Conservation (phyloP, 768 basidiomycete species). For the Solioccasus polychromus region DNA sequence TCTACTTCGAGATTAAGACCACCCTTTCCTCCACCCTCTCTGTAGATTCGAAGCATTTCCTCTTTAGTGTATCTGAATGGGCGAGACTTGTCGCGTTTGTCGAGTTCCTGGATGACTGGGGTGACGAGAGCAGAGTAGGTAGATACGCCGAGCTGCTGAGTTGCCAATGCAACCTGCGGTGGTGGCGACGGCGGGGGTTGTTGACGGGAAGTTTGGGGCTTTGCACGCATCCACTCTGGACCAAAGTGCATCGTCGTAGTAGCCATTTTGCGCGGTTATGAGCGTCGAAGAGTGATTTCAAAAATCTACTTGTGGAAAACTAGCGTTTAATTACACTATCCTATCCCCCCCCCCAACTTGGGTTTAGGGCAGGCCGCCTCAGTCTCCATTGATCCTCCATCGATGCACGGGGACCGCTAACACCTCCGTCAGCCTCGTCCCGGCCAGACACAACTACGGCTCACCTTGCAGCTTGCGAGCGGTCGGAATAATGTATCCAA, state of each 20-base stretch:
- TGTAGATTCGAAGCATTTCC: constrained; percentile 80
- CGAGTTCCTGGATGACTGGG: constrained; percentile 45
- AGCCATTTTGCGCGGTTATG: constrained; percentile 40
- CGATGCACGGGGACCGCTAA: constrained; percentile 67
- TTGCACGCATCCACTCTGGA: constrained; percentile 90
- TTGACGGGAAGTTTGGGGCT: constrained; percentile 55
- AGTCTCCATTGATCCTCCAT: constrained; percentile 59
- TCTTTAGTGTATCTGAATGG: constrained; percentile 89
- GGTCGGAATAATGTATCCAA: constrained; percentile 79
- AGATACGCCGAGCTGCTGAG: constrained; percentile 60
- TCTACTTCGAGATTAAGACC: constrained; percentile 84
- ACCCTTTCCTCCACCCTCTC: constrained; percentile 70
- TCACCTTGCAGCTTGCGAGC: constrained; percentile 83
- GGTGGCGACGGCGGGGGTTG: constrained; percentile 63
- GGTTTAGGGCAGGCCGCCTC: constrained; percentile 36
- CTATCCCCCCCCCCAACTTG: constrained; percentile 3
- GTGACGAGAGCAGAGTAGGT: constrained; percentile 62
- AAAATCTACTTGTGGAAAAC: constrained; percentile 23
- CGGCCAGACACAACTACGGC: constrained; percentile 22
- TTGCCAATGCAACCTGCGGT: constrained; percentile 37
- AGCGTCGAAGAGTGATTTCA: too few species aligned
- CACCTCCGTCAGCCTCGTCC: constrained; percentile 5
- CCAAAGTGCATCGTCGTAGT: constrained; percentile 84
- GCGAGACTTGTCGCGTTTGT: constrained; percentile 60
- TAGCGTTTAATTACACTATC: constrained; percentile 17